A percentile compares a stretch with the other conserved stretches of the same genome.
Evolutionary conservation across 768 basidiomycete species (phyloP).

Genomic region (Tricholoma saponaceum): DNA sequence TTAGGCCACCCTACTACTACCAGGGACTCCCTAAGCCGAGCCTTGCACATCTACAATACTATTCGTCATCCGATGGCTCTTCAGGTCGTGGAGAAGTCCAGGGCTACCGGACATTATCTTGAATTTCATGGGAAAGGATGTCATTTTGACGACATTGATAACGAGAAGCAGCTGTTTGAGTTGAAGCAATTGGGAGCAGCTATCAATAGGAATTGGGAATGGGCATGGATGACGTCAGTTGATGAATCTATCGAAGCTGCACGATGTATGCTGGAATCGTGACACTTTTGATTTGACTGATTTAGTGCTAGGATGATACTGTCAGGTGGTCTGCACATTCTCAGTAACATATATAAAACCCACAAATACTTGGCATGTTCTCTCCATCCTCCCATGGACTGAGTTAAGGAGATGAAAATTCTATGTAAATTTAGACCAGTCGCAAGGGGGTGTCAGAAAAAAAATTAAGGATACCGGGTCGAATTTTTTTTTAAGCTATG

Average conservation of each 20-base stretch:
- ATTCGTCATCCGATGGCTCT: slow-evolving; percentile 44
- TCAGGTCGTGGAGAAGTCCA: slow-evolving; percentile 33
- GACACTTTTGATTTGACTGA: not conserved
- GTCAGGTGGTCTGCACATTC: too few species aligned
- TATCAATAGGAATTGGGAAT: slow-evolving; percentile 54
- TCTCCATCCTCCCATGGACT: too few species aligned
- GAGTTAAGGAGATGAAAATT: too few species aligned
- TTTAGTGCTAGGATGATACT: too few species aligned
- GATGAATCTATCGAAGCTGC: slow-evolving; percentile 40
- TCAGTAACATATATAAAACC: too few species aligned
- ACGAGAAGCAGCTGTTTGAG: slow-evolving; percentile 25
- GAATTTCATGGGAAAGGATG: slow-evolving; percentile 27
- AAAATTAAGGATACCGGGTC: too few species aligned
- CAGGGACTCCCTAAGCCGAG: slow-evolving; percentile 33
- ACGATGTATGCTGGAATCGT: slow-evolving; percentile 21
- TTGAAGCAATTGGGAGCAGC: slow-evolving; percentile 35
- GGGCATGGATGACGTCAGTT: slow-evolving; percentile 52
- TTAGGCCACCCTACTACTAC: slow-evolving; percentile 42
- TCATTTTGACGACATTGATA: slow-evolving; percentile 15
- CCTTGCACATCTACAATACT: slow-evolving; percentile 45
- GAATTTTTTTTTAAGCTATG: too few species aligned
- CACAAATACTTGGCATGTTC: too few species aligned
- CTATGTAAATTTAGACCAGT: too few species aligned
- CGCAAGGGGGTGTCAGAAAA: too few species aligned
- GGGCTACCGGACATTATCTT: slow-evolving; percentile 39